Evolutionary conservation across 441 rosid species (phyloP), one percentile per base, ranked within the genome.

Genomic region (Capsella rubella): DNA sequence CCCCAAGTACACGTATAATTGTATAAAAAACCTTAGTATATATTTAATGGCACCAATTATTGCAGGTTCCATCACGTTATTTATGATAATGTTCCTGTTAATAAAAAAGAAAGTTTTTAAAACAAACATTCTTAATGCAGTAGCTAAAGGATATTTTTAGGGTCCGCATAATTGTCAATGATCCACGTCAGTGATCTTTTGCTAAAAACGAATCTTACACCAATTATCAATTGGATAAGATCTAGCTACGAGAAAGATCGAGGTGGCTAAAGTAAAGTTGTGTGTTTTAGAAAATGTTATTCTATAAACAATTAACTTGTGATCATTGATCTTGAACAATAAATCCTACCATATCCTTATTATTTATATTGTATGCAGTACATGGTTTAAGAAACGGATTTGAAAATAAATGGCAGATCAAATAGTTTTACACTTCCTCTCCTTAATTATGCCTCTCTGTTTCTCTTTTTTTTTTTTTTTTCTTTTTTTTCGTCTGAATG

Each of bases 161-260:
- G 42, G 8, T 27, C 42, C 69, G 18, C 53, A 27, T 51, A 58
- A 39, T 18, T 18, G 54, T 5, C 58, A 61, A 1, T 18, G 45
- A 29, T 62, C 63, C 40, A 50, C 47, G 66, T 35, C 66, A 37
- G 46, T 37, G 43, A 55, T 73, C 51, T 16, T 16, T 72, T 72
- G 12, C 64, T 31, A 53, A 61, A 56, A 28, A 31, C 39, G 67
- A 74, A 49, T 66, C 60, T 31, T 58, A 31, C 78, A 66, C 67
- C 67, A 74, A 57, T 74, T 66, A 74, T 74, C 54, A 50, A 7
- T 74, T 28, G 67, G 60, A 74, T 74, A 66, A 66, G 67, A 39
- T 18, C 53, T 37, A 55, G 14, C 77, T 64, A 46, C 43, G 35
- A 46, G 64, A 64, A 42, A 54, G 28, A 25, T 8, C 18, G 18